Conservation (phyloP, 192 early-diverging fungal genomes). For the Funneliformis geosporum region DNA sequence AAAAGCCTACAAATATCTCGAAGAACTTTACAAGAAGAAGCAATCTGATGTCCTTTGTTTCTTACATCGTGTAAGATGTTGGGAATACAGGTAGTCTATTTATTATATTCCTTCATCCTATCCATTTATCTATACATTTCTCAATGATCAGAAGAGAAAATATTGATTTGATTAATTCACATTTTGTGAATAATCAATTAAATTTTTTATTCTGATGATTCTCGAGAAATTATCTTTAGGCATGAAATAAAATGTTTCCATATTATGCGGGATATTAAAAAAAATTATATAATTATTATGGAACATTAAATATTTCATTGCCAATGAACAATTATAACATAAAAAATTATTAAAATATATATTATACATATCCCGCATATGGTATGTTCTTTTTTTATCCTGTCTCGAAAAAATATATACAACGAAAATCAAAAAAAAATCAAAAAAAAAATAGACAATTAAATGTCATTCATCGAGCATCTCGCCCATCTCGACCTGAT, state of each 20-base stretch:
- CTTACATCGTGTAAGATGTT: conserved; percentile 95
- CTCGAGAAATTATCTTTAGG: not conserved
- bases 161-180: not conserved
- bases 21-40: conserved; percentile 99
- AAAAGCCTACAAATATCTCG: conserved; percentile 88
- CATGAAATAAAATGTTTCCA: conserved; percentile 27
- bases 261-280: not conserved
- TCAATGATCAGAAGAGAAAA: not conserved
- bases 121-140: conserved; percentile 4
- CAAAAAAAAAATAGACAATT: conserved; percentile 71
- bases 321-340: conserved; percentile 38
- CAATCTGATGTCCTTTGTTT: conserved; percentile 99
- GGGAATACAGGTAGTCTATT: conserved; percentile 84
- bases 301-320: conserved; percentile 29
- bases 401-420: not conserved
- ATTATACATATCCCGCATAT: not conserved
- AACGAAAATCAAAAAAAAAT: not conserved
- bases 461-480: conserved; percentile 98
- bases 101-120: not conserved
- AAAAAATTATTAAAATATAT: conserved; percentile 1
- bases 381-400: conserved; percentile 4
- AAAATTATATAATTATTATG: not conserved
- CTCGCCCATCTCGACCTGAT: conserved; percentile 96
- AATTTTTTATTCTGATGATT: not conserved
- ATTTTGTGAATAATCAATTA: too few species aligned